Percentiles rank a stretch among this genome's conserved stretches.
These are phyloP conservation scores for Alternaria rosae DNA, from an alignment of 2,329 filamentous ascomycete genomes.

Conservation along the genomic window DNA sequence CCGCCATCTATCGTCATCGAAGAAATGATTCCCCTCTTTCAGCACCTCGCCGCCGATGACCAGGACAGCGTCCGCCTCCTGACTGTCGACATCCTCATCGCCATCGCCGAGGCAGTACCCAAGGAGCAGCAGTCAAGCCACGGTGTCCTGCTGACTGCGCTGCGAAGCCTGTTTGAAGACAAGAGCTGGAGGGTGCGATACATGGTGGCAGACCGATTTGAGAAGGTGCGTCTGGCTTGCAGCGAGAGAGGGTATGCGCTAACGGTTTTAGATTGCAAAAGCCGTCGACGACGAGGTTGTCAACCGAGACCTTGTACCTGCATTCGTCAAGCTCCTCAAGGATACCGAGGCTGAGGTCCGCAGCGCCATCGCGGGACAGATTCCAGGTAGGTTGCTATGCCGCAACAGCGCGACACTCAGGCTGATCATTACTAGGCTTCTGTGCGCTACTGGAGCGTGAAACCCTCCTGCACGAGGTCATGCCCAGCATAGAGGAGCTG, in stretches of 20 bases:
- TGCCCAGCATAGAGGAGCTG: slow-evolving; percentile 94
- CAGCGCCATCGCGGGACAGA: slow-evolving; percentile 95
- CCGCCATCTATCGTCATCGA: slow-evolving; percentile 88
- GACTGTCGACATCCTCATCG: slow-evolving; percentile 95
- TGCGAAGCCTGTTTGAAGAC: slow-evolving; percentile 94
- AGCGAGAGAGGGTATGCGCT: slow-evolving; percentile 32
- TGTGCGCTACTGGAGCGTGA: slow-evolving; percentile 87
- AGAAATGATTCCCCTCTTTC: slow-evolving; percentile 99
- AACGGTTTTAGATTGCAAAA: slow-evolving; percentile 80
- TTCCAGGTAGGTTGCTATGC: slow-evolving; percentile 68
- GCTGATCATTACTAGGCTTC: slow-evolving; percentile 71
- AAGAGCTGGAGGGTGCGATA: slow-evolving; percentile 99
- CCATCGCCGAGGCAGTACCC: slow-evolving; percentile 94
- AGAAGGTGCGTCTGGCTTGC: slow-evolving; percentile 71
- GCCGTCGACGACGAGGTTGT: slow-evolving; percentile 98
- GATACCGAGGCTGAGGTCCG: slow-evolving; percentile 97
- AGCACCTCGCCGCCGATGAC: slow-evolving; percentile 94
- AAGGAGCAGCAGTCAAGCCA: slow-evolving; percentile 98
- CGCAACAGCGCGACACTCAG: slow-evolving; percentile 6
- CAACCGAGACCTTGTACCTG: slow-evolving; percentile 89
- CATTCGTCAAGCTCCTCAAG: slow-evolving; percentile 97
- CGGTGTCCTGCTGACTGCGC: slow-evolving; percentile 86
- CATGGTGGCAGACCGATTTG: slow-evolving; percentile 98
- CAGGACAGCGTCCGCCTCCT: slow-evolving; percentile 96
- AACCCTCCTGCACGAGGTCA: slow-evolving; percentile 91